Base-by-base conservation (phyloP, 768 basidiomycete species). In the Rhizopogon vulgaris region DNA sequence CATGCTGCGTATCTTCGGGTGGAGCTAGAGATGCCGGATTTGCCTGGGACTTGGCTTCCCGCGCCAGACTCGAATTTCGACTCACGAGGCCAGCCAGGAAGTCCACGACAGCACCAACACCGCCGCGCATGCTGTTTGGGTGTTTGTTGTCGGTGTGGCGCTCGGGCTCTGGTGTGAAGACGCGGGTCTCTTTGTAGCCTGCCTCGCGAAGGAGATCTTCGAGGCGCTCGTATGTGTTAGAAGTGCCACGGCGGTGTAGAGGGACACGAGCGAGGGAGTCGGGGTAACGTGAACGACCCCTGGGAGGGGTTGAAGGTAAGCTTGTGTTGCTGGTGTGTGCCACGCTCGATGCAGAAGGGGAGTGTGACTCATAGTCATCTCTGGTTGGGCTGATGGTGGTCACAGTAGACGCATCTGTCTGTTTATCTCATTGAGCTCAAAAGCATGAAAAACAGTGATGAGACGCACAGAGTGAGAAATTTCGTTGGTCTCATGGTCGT, bases 181-280 rank as follows among this genome's bases (percentile, higher is more conserved):
- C 78, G 39, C 92, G 79, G 3, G 91, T 94, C 63, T 95, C 93
- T 66, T 91, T 92, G 74, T 94, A 94, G 2, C 93, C 93, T 1
- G 90, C 90, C 64, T 92, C 87, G 46, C 81, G 75, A 25, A 96
- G 75, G 15, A 96, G 74, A 69, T 94, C 90, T 57, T 93, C 93
- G 17, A 95, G 76, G 5, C 82, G 77, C 58, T 94, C 91, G 57
- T 91, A 93, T 4, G 82, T 88, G 56, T 79, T 80, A 2, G 89
- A 90, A 17, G 80, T 90, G 1, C 90, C 90, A 51, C 89, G 74
- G 22, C 86, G 77, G 63, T 90, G 88, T 12, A 90, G 71, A 0
- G 87, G 89, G 6, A 88, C 84, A 27, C 84, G 80, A 4, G 80
- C 78, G 6, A 87, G 78, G 39, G 69, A 63, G 9, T 78, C 75